These are phyloP conservation scores for Galerina marginata DNA, from an alignment of 768 basidiomycete genomes.

Conservation along the genomic window DNA sequence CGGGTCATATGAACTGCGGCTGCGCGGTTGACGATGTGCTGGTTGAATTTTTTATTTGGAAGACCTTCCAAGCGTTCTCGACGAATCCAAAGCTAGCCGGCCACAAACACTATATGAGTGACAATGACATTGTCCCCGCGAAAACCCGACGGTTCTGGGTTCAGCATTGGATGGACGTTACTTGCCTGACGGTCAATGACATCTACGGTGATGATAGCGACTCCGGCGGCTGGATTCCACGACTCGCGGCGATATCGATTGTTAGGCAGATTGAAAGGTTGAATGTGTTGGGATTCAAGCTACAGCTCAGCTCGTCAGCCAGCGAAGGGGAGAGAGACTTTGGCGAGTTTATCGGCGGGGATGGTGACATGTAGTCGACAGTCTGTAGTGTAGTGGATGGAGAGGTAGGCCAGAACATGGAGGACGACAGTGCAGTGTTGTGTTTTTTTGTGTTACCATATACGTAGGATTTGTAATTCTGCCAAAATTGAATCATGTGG, in stretches of 20 bases:
- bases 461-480: no score
- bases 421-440: no score
- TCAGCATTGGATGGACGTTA: not conserved
- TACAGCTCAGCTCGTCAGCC: not conserved
- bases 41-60: constrained; percentile 3
- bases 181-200: not conserved
- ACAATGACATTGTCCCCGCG: not conserved
- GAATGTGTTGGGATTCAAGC: not conserved
- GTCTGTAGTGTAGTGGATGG: no score
- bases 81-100: not conserved
- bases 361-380: no score
- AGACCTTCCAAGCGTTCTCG: not conserved
- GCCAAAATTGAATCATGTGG: no score
- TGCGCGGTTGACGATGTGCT: constrained; percentile 3
- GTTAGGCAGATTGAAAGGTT: not conserved
- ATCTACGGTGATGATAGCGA: not conserved
- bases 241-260: not conserved
- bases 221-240: no score
- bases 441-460: no score
- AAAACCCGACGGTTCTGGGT: not conserved
- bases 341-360: no score
- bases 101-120: not conserved
- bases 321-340: no score
- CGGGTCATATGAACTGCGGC: constrained; percentile 9
- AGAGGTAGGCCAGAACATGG: no score